Conservation (phyloP, 2,329 filamentous ascomycete species). For the Apiospora arundinis region DNA sequence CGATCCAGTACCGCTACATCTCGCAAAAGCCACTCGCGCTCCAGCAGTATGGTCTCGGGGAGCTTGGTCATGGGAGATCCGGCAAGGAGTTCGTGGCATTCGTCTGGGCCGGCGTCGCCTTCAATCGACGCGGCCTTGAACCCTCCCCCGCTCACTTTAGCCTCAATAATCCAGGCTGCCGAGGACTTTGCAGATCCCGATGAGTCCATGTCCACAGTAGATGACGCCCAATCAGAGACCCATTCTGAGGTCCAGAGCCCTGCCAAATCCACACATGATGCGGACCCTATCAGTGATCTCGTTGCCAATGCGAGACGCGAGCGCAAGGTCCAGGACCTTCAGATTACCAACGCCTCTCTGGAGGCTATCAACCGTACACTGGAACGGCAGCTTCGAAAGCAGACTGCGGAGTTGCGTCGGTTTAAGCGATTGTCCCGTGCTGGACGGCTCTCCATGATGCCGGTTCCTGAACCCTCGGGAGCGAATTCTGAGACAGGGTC, state of each 20-base stretch:
- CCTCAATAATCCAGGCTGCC: slow-evolving; percentile 61
- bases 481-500: slow-evolving; percentile 51
- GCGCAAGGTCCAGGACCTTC: slow-evolving; percentile 92
- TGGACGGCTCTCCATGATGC: slow-evolving; percentile 62
- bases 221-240: slow-evolving; percentile 29
- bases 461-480: slow-evolving; percentile 51
- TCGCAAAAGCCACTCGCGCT: slow-evolving; percentile 48
- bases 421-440: slow-evolving; percentile 86
- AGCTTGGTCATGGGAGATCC: slow-evolving; percentile 41
- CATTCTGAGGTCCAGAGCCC: slow-evolving; percentile 58
- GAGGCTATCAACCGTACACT: slow-evolving; percentile 94
- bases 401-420: slow-evolving; percentile 84
- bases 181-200: slow-evolving; percentile 53
- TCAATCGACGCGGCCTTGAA: slow-evolving; percentile 43
- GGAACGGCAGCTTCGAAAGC: slow-evolving; percentile 89
- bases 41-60: slow-evolving; percentile 46
- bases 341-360: slow-evolving; percentile 95
- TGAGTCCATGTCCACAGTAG: slow-evolving; percentile 30
- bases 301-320: slow-evolving; percentile 90
- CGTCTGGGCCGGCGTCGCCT: slow-evolving; percentile 37
- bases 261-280: slow-evolving; percentile 58
- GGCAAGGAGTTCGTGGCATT: slow-evolving; percentile 8
- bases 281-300: slow-evolving; percentile 73
- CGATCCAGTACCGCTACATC: slow-evolving; percentile 52
- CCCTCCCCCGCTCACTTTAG: slow-evolving; percentile 54